phyloP scores from a whole-genome alignment of 495 filamentous ascomycete species.

The Sphaerosporella brunnea region DNA sequence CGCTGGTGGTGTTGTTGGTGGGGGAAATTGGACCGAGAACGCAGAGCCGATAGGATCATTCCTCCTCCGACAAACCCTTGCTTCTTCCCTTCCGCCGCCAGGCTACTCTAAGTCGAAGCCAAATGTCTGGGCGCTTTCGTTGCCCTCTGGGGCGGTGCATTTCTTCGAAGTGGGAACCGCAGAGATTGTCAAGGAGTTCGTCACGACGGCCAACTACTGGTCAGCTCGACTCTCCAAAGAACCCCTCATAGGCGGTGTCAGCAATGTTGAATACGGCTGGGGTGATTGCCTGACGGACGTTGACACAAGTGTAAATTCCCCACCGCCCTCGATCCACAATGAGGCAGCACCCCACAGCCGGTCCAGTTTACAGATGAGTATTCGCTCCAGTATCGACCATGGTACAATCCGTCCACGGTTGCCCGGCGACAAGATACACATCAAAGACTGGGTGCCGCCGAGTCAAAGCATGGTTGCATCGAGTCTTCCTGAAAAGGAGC shows the following conservation, averaged over 20 bases:
- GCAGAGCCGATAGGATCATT: conserved; percentile 76
- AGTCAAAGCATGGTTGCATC: conserved; percentile 73
- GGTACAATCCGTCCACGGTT: conserved; percentile 42
- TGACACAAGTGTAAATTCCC: conserved; percentile 32
- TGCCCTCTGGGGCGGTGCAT: conserved; percentile 86
- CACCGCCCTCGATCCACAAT: conserved; percentile 22
- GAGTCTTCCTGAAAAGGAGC: conserved; percentile 57
- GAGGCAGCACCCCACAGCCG: conserved; percentile 26
- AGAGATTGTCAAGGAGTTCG: conserved; percentile 88
- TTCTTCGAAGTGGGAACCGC: conserved; percentile 93
- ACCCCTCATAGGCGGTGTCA: conserved; percentile 76
- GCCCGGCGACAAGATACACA: conserved; percentile 68
- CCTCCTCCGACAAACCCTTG: conserved; percentile 78
- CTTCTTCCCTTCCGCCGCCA: conserved; percentile 70
- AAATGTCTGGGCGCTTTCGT: conserved; percentile 86
- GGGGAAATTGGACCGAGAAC: conserved; percentile 93
- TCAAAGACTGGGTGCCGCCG: conserved; percentile 90
- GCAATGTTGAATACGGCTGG: conserved; percentile 97
- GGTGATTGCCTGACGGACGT: conserved; percentile 72
- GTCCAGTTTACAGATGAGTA: conserved; percentile 51
- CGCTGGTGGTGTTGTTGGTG: conserved; percentile 60
- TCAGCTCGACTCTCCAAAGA: conserved; percentile 83
- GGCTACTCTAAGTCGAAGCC: conserved; percentile 83
- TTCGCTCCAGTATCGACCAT: conserved; percentile 56
- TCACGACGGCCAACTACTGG: conserved; percentile 95